A percentile compares a stretch with the other conserved stretches of the same genome.
Conservation (phyloP, 768 basidiomycete genomes). For the Naematelia encephala region DNA sequence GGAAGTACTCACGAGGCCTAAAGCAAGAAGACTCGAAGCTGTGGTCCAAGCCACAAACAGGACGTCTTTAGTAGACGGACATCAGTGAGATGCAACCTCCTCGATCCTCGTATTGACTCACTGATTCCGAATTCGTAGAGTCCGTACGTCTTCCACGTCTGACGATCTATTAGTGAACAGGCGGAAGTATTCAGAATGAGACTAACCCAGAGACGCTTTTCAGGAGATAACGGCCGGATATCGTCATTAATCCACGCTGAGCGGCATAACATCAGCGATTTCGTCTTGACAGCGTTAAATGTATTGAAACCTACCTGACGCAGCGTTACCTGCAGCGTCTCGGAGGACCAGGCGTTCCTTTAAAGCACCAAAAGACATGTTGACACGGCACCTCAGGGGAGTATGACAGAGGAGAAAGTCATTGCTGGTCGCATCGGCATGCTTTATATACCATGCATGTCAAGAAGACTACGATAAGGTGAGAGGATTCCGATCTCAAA, state of each 20-base stretch:
- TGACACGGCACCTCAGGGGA: neutral
- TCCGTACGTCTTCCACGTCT: constrained; percentile 19
- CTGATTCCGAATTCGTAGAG: constrained; percentile 18
- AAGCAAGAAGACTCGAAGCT: constrained; percentile 25
- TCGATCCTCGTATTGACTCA: neutral
- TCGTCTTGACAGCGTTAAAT: too few relatives aligned
- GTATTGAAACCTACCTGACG: neutral
- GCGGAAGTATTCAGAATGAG: neutral
- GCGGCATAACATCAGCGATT: too few relatives aligned
- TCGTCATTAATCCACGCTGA: neutral
- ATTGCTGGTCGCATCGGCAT: too few relatives aligned
- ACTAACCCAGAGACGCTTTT: neutral
- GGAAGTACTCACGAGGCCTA: constrained; percentile 7
- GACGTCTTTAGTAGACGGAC: neutral
- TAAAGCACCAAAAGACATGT: too few relatives aligned
- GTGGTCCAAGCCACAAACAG: constrained; percentile 9
- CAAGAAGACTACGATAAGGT: too few relatives aligned
- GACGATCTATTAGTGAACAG: neutral
- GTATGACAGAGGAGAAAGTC: too few relatives aligned
- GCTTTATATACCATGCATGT: too few relatives aligned
- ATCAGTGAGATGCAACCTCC: neutral
- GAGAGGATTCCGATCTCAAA: too few relatives aligned
- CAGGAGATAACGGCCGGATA: neutral
- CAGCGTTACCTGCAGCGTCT: neutral
- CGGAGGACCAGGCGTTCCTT: neutral